These are phyloP conservation scores for Puccinia novopanici DNA, from an alignment of 1,284 basidiomycete genomes.

Conservation along the genomic window DNA sequence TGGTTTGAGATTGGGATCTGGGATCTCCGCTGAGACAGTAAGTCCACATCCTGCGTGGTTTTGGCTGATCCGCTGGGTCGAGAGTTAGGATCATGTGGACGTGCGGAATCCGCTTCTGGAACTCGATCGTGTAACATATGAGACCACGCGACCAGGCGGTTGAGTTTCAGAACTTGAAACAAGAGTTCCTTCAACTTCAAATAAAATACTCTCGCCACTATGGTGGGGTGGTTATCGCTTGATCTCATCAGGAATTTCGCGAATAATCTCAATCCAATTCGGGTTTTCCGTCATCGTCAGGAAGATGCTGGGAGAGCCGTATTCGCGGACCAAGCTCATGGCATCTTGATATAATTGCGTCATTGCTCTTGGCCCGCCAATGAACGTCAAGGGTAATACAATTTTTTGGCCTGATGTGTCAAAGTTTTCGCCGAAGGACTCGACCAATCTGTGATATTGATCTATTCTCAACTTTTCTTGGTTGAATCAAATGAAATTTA, in stretches of 20 bases:
- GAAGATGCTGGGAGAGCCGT: slow-evolving; percentile 60
- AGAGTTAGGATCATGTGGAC: slow-evolving; percentile 59
- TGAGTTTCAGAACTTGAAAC: slow-evolving; percentile 51
- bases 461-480: slow-evolving; percentile 54
- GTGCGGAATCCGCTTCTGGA: slow-evolving; percentile 65
- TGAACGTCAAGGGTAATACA: slow-evolving; percentile 59
- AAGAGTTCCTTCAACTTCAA: slow-evolving; percentile 60
- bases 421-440: not conserved
- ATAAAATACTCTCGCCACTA: slow-evolving; percentile 63
- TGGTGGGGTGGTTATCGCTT: slow-evolving; percentile 62
- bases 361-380: too few relatives aligned
- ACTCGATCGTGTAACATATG: slow-evolving; percentile 63
- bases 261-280: slow-evolving; percentile 60
- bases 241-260: not conserved
- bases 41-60: slow-evolving; percentile 60
- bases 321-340: too few relatives aligned
- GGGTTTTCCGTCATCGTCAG: slow-evolving; percentile 61
- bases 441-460: not conserved
- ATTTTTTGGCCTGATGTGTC: slow-evolving; percentile 52
- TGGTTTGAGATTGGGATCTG: slow-evolving; percentile 61
- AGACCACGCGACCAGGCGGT: slow-evolving; percentile 59
- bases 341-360: too few relatives aligned
- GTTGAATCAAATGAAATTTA: not conserved
- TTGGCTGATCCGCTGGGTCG: slow-evolving; percentile 2
- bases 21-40: slow-evolving; percentile 61